phyloP scores from a whole-genome alignment of 2,329 filamentous ascomycete genomes.

The Herpotrichia juniperi region DNA sequence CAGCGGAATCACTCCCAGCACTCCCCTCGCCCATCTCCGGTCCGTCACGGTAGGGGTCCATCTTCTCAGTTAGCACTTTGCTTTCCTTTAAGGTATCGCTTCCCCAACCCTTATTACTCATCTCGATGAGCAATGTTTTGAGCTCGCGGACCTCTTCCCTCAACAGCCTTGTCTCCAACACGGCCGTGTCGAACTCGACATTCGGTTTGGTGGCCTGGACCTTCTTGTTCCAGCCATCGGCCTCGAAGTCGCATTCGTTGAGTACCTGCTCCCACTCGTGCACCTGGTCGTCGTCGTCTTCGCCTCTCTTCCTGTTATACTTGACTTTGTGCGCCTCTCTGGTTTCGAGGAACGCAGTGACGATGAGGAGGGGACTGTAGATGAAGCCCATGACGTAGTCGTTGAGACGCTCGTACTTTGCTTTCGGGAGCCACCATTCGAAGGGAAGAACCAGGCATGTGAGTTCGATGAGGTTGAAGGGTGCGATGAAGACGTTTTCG shows the following conservation, averaged over 20 bases:
- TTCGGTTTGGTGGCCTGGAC: slow-evolving; percentile 80
- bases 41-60: slow-evolving; percentile 33
- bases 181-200: slow-evolving; percentile 76
- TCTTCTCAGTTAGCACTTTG: slow-evolving; percentile 21
- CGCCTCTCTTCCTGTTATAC: slow-evolving; percentile 76
- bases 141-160: slow-evolving; percentile 53
- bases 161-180: slow-evolving; percentile 65
- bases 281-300: slow-evolving; percentile 84
- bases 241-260: slow-evolving; percentile 76
- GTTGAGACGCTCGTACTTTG: slow-evolving; percentile 79
- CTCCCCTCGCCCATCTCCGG: slow-evolving; percentile 4
- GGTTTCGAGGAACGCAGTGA: slow-evolving; percentile 69
- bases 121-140: slow-evolving; percentile 45
- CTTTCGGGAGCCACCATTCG: slow-evolving; percentile 92
- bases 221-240: slow-evolving; percentile 82
- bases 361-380: slow-evolving; percentile 81
- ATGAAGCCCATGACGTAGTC: slow-evolving; percentile 85
- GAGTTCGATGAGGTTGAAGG: slow-evolving; percentile 93
- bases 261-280: slow-evolving; percentile 93
- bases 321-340: slow-evolving; percentile 63
- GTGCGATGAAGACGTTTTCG: slow-evolving; percentile 97
- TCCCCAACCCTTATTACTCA: slow-evolving; percentile 36
- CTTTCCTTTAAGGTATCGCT: slow-evolving; percentile 38
- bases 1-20: neutral
- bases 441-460: slow-evolving; percentile 81